A percentile compares a stretch with the other conserved stretches of the same genome.
Evolutionary conservation across 257 asterid species (phyloP).

Genomic region (Rhazya stricta): DNA sequence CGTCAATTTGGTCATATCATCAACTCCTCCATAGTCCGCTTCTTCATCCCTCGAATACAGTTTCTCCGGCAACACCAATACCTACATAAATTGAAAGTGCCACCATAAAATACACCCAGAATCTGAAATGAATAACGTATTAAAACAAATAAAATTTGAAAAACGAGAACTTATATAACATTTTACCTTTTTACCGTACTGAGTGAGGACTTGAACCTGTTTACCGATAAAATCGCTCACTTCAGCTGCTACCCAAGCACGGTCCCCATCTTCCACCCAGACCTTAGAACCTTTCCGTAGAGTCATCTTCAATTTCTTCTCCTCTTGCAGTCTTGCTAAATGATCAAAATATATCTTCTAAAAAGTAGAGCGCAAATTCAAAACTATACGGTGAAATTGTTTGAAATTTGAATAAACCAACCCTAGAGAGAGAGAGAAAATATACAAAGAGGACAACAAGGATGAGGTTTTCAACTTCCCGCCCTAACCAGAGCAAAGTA

Average conservation of each 20-base stretch:
- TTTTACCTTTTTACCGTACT: conserved; percentile 65
- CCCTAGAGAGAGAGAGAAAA: conserved; percentile 45
- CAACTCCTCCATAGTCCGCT: conserved; percentile 94
- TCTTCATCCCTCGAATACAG: conserved; percentile 78
- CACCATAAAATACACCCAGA: background rate
- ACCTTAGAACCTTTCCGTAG: conserved; percentile 76
- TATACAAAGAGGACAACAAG: background rate
- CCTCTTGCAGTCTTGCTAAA: conserved; percentile 16
- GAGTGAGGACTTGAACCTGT: conserved; percentile 69
- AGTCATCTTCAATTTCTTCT: conserved; percentile 37
- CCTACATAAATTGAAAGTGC: conserved; percentile 31
- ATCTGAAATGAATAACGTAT: background rate
- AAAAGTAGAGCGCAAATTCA: background rate
- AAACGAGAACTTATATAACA: background rate
- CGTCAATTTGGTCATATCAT: conserved; percentile 93
- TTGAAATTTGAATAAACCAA: conserved; percentile 31
- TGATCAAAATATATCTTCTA: conserved; percentile 2
- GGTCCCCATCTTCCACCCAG: conserved; percentile 79
- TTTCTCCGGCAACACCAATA: conserved; percentile 58
- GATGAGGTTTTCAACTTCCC: conserved; percentile 51
- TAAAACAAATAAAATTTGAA: background rate
- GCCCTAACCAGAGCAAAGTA: conserved; percentile 42
- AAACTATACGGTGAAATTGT: background rate
- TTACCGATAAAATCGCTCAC: conserved; percentile 60
- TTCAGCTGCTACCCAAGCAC: conserved; percentile 80